phyloP scores from a whole-genome alignment of 2,329 filamentous ascomycete genomes.

The Beauveria brongniartii region DNA sequence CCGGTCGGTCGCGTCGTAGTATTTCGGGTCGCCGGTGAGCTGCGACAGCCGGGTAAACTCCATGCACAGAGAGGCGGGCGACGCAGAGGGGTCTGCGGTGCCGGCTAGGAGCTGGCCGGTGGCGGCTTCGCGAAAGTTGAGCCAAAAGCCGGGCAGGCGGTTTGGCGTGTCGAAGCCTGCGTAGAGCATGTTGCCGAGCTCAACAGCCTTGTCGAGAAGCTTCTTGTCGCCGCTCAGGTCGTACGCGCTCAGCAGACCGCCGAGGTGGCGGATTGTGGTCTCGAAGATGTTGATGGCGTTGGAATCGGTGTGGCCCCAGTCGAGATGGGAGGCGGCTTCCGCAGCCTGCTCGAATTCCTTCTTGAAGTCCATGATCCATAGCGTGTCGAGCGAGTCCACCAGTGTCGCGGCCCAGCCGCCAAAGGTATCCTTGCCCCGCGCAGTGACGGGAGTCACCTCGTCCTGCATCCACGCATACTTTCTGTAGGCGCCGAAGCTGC shows the following conservation, averaged over 20 bases:
- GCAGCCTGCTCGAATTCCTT: slow-evolving; percentile 57
- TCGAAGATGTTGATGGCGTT: slow-evolving; percentile 55
- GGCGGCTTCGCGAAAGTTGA: slow-evolving; percentile 33
- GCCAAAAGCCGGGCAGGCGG: slow-evolving; percentile 46
- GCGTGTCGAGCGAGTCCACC: slow-evolving; percentile 55
- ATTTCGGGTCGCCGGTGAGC: slow-evolving; percentile 49
- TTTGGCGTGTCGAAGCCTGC: slow-evolving; percentile 59
- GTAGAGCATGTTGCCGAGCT: slow-evolving; percentile 55
- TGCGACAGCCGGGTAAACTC: slow-evolving; percentile 58
- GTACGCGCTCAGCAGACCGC: slow-evolving; percentile 57
- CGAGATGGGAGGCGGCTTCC: slow-evolving; percentile 45
- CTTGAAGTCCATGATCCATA: slow-evolving; percentile 62
- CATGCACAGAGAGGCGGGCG: slow-evolving; percentile 47
- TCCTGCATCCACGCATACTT: slow-evolving; percentile 54
- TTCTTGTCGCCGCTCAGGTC: slow-evolving; percentile 50
- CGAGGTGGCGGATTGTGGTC: slow-evolving; percentile 60
- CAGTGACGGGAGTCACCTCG: slow-evolving; percentile 50
- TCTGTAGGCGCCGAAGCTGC: slow-evolving; percentile 53
- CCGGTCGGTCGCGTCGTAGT: slow-evolving; percentile 51
- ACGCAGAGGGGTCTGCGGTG: slow-evolving; percentile 20
- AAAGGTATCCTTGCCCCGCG: slow-evolving; percentile 44
- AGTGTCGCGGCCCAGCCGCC: slow-evolving; percentile 58
- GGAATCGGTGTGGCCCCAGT: slow-evolving; percentile 44
- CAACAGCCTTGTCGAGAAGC: slow-evolving; percentile 50
- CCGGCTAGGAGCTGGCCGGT: slow-evolving; percentile 26